Evolutionary conservation across 1,139 yeast species (phyloP).

Genomic region (Hansenula anomala): DNA sequence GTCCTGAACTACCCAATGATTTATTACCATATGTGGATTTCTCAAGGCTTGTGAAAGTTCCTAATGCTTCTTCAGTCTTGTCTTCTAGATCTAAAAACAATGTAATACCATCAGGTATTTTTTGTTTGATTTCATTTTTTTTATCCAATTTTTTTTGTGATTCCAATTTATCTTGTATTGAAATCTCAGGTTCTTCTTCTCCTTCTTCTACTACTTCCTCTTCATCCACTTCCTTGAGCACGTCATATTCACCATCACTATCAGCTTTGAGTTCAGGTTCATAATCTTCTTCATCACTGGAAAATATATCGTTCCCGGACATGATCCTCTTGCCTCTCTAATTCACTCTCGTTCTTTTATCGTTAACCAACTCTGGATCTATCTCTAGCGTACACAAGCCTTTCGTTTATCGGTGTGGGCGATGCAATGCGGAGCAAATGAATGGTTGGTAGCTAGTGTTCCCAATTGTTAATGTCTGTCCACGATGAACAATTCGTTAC

Average conservation of each 20-base stretch:
- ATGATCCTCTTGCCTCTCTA: too few relatives aligned
- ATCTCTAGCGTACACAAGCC: too few relatives aligned
- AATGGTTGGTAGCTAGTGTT: too few relatives aligned
- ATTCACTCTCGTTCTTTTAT: too few relatives aligned
- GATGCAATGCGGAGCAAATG: too few relatives aligned
- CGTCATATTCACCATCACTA: too few relatives aligned
- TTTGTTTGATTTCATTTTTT: slow-evolving; percentile 14
- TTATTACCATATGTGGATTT: slow-evolving; percentile 61
- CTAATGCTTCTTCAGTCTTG: slow-evolving; percentile 67
- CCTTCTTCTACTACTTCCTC: background rate
- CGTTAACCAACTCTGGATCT: too few relatives aligned
- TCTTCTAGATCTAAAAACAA: slow-evolving; percentile 47
- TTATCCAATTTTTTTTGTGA: slow-evolving; percentile 13
- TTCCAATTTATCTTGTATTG: slow-evolving; percentile 15
- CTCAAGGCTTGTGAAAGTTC: slow-evolving; percentile 49
- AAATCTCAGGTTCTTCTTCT: slow-evolving; percentile 10
- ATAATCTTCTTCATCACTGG: slow-evolving; percentile 12
- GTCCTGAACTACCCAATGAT: slow-evolving; percentile 61
- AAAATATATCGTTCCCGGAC: slow-evolving; percentile 1
- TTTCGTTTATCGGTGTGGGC: too few relatives aligned
- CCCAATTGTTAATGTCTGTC: too few relatives aligned
- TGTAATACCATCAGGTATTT: slow-evolving; percentile 17
- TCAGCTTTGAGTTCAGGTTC: slow-evolving; percentile 8
- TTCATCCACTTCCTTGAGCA: too few relatives aligned
- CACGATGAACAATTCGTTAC: too few relatives aligned